A percentile compares a stretch with the other conserved stretches of the same genome.
Conservation (phyloP, 768 basidiomycete genomes). For the Trametes maxima region DNA sequence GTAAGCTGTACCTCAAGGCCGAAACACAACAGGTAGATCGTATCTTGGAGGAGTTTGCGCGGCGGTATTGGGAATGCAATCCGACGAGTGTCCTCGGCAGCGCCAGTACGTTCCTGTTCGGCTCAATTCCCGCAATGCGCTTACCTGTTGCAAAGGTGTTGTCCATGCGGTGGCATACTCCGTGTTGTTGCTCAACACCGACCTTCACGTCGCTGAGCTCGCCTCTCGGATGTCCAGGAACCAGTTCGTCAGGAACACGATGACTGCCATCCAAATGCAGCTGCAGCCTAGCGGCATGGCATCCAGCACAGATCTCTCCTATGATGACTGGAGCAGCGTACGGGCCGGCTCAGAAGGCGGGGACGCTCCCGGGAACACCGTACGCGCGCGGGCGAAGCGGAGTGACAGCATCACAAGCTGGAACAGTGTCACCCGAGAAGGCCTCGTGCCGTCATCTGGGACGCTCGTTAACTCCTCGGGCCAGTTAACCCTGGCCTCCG, state of each 20-base stretch:
- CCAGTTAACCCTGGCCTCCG: conserved; percentile 29
- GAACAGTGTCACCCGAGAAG: conserved; percentile 75
- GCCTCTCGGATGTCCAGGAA: conserved; percentile 84
- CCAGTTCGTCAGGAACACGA: conserved; percentile 93
- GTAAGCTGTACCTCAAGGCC: conserved; percentile 89
- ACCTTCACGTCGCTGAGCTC: conserved; percentile 94
- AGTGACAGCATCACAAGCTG: conserved; percentile 86
- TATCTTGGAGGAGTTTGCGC: conserved; percentile 89
- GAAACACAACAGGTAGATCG: conserved; percentile 99
- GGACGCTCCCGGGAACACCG: conserved; percentile 40
- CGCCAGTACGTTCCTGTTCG: conserved; percentile 59
- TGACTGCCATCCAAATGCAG: conserved; percentile 82
- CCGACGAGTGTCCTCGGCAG: conserved; percentile 78
- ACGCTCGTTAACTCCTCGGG: conserved; percentile 31
- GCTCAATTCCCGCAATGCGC: not conserved
- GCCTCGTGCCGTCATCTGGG: conserved; percentile 41
- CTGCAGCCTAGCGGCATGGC: conserved; percentile 55
- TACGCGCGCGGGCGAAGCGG: conserved; percentile 59
- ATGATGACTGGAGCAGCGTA: conserved; percentile 67
- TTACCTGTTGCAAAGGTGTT: conserved; percentile 56
- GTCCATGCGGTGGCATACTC: conserved; percentile 97
- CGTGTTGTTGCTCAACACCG: conserved; percentile 92
- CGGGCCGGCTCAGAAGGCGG: conserved; percentile 62
- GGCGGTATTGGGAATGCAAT: conserved; percentile 92
- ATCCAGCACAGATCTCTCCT: conserved; percentile 63